Base-by-base conservation (phyloP, 345 rosid species). In the Balakata baccata region DNA sequence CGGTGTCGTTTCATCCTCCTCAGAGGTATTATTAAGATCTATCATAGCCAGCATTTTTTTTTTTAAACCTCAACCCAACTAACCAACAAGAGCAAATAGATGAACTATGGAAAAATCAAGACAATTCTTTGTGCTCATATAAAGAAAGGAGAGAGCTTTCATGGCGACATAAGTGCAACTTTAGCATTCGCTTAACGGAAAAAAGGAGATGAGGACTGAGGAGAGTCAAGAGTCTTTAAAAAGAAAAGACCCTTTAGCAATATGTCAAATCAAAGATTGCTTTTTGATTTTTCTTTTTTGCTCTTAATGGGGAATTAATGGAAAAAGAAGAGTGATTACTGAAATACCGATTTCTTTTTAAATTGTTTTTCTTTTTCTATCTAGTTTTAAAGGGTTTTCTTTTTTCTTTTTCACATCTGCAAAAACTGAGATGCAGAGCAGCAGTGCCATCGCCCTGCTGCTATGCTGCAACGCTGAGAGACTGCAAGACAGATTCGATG, bases 11-110 rank as follows among this genome's bases (percentile, higher is more conserved):
- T 90, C 96, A n/a, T 91, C 97, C 43, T 95, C 99, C 80, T 90
- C 96, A 23, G 84, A 86, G 6, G 89, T 88, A 90, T 95, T 88
- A 90, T 95, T 95, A 74, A 95, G 98, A 91, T 95, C 99, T 83
- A 95, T 91, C 82, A 91, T 80, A 71, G 93, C 89, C 84, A 85
- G 93, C 98, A 94, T 89, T 77, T 89, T 79, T 76, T 45, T 89
- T 77, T 89, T 79, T 76, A 29, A 20, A n/a, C 56, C 74, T 46
- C 4, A 64, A 41, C 39, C 38, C 8, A 41, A 12, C 22, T 41
- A 69, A 38, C 47, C 50, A 38, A 54, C 67, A 63, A 52, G 47
- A 43, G 51, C 17, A 70, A 12, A 46, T 54, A 80, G 22, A 12
- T 58, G 43, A 73, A 18, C 5, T 5, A 13, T 2, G 46, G 7